phyloP scores from a whole-genome alignment of 495 filamentous ascomycete species.

The Ascobolus immersus region DNA sequence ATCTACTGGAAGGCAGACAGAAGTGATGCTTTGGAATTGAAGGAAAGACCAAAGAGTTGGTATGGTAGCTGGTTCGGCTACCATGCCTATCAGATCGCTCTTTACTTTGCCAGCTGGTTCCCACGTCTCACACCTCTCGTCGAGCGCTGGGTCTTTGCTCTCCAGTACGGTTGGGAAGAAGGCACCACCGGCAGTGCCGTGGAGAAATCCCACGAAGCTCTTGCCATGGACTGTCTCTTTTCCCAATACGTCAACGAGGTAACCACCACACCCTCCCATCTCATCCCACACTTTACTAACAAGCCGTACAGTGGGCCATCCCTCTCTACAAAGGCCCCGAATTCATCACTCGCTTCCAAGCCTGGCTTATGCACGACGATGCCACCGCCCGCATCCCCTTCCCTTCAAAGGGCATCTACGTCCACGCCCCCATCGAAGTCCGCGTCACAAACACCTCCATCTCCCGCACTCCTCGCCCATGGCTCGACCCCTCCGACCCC shows the following conservation, averaged over 20 bases:
- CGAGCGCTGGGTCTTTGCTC: constrained; percentile 83
- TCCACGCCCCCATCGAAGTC: constrained; percentile 85
- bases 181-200: constrained; percentile 41
- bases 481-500: constrained; percentile 39
- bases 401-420: constrained; percentile 48
- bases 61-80: constrained; percentile 63
- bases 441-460: constrained; percentile 30
- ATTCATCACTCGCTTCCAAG: constrained; percentile 52
- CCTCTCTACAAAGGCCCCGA: constrained; percentile 75
- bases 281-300: background rate
- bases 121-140: constrained; percentile 60
- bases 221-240: constrained; percentile 91
- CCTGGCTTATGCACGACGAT: constrained; percentile 52
- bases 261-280: constrained; percentile 1
- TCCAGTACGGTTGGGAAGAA: constrained; percentile 75
- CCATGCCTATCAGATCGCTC: constrained; percentile 65
- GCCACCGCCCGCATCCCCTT: constrained; percentile 51
- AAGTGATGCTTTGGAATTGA: constrained; percentile 22
- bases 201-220: constrained; percentile 49
- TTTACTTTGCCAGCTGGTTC: constrained; percentile 51
- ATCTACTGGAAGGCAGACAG: constrained; percentile 71
- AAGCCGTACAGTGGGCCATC: constrained; percentile 41
- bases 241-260: constrained; percentile 83
- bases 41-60: constrained; percentile 31
- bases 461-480: constrained; percentile 32